phyloP scores from a whole-genome alignment of 208 protist genomes.

The Wallacemonas sp. region DNA sequence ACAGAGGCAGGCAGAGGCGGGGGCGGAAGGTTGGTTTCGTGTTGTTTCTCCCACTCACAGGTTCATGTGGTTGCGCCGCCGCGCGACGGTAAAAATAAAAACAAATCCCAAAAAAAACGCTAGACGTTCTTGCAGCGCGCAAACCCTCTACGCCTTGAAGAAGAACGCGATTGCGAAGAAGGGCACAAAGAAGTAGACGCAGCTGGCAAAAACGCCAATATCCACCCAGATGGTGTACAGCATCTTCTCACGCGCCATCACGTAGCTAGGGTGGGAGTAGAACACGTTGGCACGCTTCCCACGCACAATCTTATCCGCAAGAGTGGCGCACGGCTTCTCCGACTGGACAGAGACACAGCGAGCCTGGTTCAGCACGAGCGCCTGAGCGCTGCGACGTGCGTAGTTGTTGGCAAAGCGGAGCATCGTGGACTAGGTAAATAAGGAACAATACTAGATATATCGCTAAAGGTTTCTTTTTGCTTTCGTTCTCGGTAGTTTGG shows the following conservation, averaged over 20 bases:
- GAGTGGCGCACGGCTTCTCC: constrained; percentile 83
- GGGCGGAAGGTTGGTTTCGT: too few species aligned
- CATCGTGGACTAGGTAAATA: constrained; percentile 21
- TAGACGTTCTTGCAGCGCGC: not conserved
- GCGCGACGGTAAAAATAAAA: constrained; percentile 1
- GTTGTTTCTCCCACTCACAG: not conserved
- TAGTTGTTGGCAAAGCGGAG: constrained; percentile 32
- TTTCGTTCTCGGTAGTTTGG: constrained; percentile 4
- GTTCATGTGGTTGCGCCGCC: not conserved
- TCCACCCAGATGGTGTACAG: constrained; percentile 91
- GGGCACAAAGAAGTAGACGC: constrained; percentile 65
- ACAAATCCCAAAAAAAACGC: constrained; percentile 13
- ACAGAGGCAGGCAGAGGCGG: not conserved
- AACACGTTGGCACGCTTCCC: constrained; percentile 50
- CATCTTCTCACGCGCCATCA: constrained; percentile 91
- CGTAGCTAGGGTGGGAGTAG: constrained; percentile 88
- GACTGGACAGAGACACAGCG: constrained; percentile 64
- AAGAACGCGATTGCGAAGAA: constrained; percentile 87
- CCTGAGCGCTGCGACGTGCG: constrained; percentile 17
- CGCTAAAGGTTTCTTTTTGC: constrained; percentile 13
- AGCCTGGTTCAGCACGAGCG: constrained; percentile 33
- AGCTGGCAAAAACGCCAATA: constrained; percentile 71
- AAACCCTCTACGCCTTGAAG: constrained; percentile 72
- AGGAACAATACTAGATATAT: constrained; percentile 26
- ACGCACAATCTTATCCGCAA: constrained; percentile 89